A percentile compares a stretch with the other conserved stretches of the same genome.
Conservation (phyloP, 2,329 filamentous ascomycete genomes). For the Beauveria pseudobassiana region DNA sequence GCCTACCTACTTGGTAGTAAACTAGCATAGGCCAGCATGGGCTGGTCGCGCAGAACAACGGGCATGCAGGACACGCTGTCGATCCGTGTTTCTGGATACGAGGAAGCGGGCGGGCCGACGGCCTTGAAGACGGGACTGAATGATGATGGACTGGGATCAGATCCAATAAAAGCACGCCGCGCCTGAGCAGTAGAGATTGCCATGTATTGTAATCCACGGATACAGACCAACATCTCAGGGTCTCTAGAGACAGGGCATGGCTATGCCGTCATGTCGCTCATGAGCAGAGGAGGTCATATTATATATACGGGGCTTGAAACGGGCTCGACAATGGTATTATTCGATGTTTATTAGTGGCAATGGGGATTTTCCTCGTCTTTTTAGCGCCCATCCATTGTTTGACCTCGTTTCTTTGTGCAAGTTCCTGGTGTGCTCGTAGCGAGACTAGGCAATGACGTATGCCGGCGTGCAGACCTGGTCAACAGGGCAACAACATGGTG, state of each 20-base stretch:
- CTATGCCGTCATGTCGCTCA: not conserved
- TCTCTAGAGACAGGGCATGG: not conserved
- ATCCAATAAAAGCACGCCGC: not conserved
- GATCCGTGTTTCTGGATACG: constrained; percentile 5
- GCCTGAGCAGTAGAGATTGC: not conserved
- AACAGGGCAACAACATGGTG: not conserved
- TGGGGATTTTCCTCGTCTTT: not conserved
- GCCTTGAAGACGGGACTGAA: not conserved
- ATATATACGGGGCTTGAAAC: not conserved
- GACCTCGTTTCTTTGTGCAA: too few species aligned
- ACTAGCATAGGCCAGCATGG: too few species aligned
- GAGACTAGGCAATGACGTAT: not conserved
- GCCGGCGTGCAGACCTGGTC: not conserved
- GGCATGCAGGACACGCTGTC: not conserved
- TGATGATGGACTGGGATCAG: not conserved
- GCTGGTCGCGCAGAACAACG: not conserved
- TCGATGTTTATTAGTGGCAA: not conserved
- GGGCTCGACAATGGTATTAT: not conserved
- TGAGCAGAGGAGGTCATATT: not conserved
- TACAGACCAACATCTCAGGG: not conserved
- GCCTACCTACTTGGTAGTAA: too few species aligned
- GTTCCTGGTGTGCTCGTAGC: not conserved
- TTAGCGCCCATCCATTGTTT: not conserved
- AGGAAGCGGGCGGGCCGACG: not conserved
- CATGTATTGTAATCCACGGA: not conserved